These are phyloP conservation scores for Metschnikowia amazonensis DNA, from an alignment of 805 yeast genomes.

Conservation along the genomic window DNA sequence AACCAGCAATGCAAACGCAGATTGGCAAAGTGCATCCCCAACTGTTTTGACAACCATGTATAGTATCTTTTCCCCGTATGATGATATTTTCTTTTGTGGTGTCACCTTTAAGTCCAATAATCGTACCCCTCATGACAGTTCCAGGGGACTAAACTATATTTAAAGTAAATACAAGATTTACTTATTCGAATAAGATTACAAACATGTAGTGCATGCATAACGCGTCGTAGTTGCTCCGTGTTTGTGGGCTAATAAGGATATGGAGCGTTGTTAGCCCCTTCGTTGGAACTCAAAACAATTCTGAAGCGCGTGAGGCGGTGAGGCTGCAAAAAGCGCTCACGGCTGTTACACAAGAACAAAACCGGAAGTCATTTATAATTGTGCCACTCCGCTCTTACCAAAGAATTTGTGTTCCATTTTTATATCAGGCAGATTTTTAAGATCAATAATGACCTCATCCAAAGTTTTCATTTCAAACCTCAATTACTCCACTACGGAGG, in stretches of 20 bases:
- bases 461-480: conserved; percentile 52
- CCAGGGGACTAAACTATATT: background rate
- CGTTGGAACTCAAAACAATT: conserved; percentile 1
- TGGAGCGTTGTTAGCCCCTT: background rate
- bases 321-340: conserved; percentile 5
- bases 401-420: background rate
- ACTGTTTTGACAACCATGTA: background rate
- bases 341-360: conserved; percentile 8
- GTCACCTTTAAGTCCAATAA: background rate
- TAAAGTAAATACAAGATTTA: background rate
- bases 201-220: background rate
- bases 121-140: background rate
- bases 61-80: background rate
- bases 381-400: background rate
- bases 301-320: conserved; percentile 4
- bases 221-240: background rate
- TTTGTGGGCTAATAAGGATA: background rate
- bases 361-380: conserved; percentile 10
- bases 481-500: conserved; percentile 49
- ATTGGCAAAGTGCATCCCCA: background rate
- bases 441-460: conserved; percentile 7
- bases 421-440: background rate
- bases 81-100: background rate
- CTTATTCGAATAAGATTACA: background rate
- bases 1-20: background rate